Evolutionary conservation across 495 filamentous ascomycete species (phyloP).

Genomic region (Neurospora sp.): DNA sequence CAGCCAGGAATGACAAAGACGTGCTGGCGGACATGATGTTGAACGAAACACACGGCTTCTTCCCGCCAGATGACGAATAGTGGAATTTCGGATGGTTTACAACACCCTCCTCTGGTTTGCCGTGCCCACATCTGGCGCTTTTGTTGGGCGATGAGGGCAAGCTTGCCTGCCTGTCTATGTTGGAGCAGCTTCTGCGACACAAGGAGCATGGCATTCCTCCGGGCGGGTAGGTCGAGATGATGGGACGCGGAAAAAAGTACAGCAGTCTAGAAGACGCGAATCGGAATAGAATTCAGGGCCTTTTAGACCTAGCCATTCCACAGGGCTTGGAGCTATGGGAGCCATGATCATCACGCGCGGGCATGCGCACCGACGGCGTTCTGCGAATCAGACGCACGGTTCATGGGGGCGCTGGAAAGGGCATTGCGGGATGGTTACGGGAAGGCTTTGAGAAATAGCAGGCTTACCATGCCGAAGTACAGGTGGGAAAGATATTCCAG

Average conservation of each 20-base stretch:
- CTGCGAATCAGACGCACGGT: not conserved
- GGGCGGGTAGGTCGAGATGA: not conserved
- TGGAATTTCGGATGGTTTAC: not conserved
- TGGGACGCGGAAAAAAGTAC: not conserved
- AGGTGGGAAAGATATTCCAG: not conserved
- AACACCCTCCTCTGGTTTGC: not conserved
- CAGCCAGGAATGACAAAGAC: slow-evolving; percentile 67
- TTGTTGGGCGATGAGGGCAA: not conserved
- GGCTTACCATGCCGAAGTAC: not conserved
- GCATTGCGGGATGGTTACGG: not conserved
- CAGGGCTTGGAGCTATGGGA: not conserved
- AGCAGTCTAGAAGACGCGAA: not conserved
- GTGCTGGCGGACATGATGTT: slow-evolving; percentile 62
- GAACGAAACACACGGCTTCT: slow-evolving; percentile 16
- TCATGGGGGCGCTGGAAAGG: not conserved
- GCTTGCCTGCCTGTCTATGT: not conserved
- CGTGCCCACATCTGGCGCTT: not conserved
- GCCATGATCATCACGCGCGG: not conserved
- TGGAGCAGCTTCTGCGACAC: not conserved
- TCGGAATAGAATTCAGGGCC: not conserved
- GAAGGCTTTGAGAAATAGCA: not conserved
- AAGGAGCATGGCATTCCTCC: not conserved
- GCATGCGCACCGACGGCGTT: not conserved
- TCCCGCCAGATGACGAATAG: not conserved
- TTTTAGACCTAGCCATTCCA: not conserved